These are phyloP conservation scores for Metarhizium rileyi DNA, from an alignment of 2,329 filamentous ascomycete species.

Conservation along the genomic window DNA sequence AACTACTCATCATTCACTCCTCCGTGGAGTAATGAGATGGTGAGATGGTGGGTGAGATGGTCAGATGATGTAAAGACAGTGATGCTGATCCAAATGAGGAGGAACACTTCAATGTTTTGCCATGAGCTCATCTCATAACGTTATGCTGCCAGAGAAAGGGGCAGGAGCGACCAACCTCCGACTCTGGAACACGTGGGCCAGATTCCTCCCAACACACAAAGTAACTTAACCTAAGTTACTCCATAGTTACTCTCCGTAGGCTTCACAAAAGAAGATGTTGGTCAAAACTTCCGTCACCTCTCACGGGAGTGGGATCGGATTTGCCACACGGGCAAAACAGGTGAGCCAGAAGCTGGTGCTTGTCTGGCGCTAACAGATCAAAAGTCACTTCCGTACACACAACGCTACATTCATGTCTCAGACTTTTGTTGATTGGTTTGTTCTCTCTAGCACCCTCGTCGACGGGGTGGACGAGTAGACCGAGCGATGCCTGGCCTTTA, in stretches of 20 bases:
- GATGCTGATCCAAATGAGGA: neutral
- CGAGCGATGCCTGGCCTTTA: no score
- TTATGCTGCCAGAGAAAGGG: neutral
- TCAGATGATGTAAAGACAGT: neutral
- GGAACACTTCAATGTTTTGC: no score
- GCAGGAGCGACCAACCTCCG: neutral
- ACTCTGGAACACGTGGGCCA: neutral
- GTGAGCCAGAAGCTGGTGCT: neutral
- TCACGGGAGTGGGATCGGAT: neutral
- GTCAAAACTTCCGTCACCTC: neutral
- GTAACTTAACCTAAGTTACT: neutral
- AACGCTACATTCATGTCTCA: neutral
- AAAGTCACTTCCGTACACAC: no score
- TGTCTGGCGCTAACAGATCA: no score
- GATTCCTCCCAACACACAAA: neutral
- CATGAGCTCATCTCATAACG: no score
- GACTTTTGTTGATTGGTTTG: neutral
- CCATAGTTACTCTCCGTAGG: no score
- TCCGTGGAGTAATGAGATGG: neutral
- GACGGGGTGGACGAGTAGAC: no score
- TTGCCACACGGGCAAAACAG: neutral
- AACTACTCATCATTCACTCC: neutral
- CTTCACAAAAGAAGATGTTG: neutral
- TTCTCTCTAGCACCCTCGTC: no score
- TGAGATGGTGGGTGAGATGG: neutral